Evolutionary conservation across 805 yeast genomes (phyloP), one percentile per base, ranked within the genome.

Genomic region (Cyberlindnera misumaiensis): DNA sequence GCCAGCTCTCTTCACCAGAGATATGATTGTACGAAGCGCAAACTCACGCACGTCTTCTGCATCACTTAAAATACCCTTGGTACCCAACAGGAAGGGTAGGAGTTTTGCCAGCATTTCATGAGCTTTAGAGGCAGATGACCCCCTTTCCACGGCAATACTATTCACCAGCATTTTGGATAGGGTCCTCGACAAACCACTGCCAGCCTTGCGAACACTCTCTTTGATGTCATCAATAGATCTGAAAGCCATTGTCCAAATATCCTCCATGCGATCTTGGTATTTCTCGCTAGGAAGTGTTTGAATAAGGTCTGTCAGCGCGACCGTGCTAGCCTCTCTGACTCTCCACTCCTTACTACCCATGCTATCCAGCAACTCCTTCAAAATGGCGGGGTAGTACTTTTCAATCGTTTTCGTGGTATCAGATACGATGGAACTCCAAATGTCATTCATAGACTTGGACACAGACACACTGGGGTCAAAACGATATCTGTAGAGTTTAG

Each of bases 181-280:
- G 9, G 72, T 68, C 44, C 79, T 75, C 1, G 95, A 77, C 28
- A 93, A 63, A 27, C 72, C 72, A 29, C 70, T 62, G 9, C 95
- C 97, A 33, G 86, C 95, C 41, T 73, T 75, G 36, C 97, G 69
- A 3, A 93, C 96, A 61, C 94, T 83, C 28, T 86, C 96, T 58
- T 93, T 93, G 42, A 90, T 86, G 63, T 90, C 97, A 62, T 90
- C 98, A 73, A 90, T 75, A 0, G 77, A 75, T 52, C 98, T 72
- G 63, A 90, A 89, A 35, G 89, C 80, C 83, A 85, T 80, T 5
- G 72, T 67, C 97, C 97, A 90, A 25, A 90, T 75, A 5, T 76
- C 77, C 42, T 83, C 82, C 42, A 83, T 52, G 9, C 63, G 53
- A 10, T 53, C 46, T 28, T 74, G 74, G 49, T 80, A 82, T 11